Evolutionary conservation across 225 moss, liverwort and hornwort genomes (phyloP).

Genomic region (Thuidium tamariscinum): DNA sequence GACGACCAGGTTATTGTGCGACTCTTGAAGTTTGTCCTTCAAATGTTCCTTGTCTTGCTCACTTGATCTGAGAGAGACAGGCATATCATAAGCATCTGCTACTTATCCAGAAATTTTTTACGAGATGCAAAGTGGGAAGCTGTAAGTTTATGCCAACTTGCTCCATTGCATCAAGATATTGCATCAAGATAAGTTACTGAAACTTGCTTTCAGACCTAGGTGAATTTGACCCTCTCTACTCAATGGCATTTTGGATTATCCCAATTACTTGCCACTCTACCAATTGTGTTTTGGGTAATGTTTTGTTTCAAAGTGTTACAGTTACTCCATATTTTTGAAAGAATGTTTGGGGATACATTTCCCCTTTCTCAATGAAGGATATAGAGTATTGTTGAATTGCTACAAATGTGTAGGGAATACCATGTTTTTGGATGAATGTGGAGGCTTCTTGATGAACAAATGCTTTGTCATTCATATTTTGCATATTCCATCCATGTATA

Average conservation of each 20-base stretch:
- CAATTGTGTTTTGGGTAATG: not conserved
- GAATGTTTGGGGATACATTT: not conserved
- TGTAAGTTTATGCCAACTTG: not conserved
- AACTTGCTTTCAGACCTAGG: not conserved
- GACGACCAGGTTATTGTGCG: no score
- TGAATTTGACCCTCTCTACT: not conserved
- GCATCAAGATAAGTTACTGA: rapidly evolving
- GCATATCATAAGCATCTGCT: not conserved
- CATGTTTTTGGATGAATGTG: not conserved
- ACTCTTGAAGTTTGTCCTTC: not conserved
- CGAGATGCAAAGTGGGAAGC: no score
- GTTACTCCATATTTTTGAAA: not conserved
- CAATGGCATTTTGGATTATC: not conserved
- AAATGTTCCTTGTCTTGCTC: not conserved
- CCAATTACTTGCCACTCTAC: not conserved
- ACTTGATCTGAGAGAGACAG: not conserved
- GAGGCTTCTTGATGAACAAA: not conserved
- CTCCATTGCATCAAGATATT: not conserved
- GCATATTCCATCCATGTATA: not conserved
- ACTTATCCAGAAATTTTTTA: not conserved
- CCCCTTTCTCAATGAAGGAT: not conserved
- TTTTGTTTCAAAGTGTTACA: not conserved
- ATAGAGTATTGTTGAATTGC: not conserved
- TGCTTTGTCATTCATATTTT: not conserved
- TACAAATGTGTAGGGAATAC: rapidly evolving